A percentile compares a stretch with the other conserved stretches of the same genome.
These are phyloP conservation scores for Diplotaxis tenuifolia DNA, from an alignment of 345 rosid species.

Conservation along the genomic window DNA sequence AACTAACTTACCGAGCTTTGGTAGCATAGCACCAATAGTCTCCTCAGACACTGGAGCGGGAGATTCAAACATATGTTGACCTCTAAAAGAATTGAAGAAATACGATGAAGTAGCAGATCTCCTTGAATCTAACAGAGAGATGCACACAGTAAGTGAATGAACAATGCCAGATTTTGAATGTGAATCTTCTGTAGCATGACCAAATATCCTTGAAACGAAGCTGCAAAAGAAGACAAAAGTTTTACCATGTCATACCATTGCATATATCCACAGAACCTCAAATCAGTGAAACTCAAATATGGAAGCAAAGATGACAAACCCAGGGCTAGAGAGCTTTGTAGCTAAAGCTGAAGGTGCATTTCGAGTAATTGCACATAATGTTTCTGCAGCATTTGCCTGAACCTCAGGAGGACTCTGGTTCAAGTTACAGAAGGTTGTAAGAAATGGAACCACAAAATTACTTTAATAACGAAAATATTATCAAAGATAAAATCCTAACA, in stretches of 20 bases:
- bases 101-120: constrained; percentile 55
- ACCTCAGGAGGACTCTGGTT: constrained; percentile 79
- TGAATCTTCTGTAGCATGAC: constrained; percentile 78
- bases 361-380: constrained; percentile 78
- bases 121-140: constrained; percentile 86
- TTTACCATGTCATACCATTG: constrained; percentile 9
- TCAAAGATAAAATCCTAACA: background rate
- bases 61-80: constrained; percentile 76
- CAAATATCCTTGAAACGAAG: constrained; percentile 74
- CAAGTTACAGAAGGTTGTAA: constrained; percentile 30
- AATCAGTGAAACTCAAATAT: constrained; percentile 18
- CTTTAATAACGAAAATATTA: background rate
- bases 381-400: constrained; percentile 92
- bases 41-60: constrained; percentile 76
- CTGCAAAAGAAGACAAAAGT: constrained; percentile 44
- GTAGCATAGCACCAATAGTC: constrained; percentile 91
- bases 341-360: constrained; percentile 77
- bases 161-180: constrained; percentile 84
- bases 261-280: constrained; percentile 2
- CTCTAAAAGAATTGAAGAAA: constrained; percentile 76
- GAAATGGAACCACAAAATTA: background rate
- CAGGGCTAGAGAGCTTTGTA: constrained; percentile 69
- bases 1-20: constrained; percentile 72
- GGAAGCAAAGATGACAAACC: constrained; percentile 42
- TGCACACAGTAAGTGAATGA: constrained; percentile 76